A percentile compares a stretch with the other conserved stretches of the same genome.
phyloP scores from a whole-genome alignment of 352 stramenopile genomes.

The Pythium scleroteichum region DNA sequence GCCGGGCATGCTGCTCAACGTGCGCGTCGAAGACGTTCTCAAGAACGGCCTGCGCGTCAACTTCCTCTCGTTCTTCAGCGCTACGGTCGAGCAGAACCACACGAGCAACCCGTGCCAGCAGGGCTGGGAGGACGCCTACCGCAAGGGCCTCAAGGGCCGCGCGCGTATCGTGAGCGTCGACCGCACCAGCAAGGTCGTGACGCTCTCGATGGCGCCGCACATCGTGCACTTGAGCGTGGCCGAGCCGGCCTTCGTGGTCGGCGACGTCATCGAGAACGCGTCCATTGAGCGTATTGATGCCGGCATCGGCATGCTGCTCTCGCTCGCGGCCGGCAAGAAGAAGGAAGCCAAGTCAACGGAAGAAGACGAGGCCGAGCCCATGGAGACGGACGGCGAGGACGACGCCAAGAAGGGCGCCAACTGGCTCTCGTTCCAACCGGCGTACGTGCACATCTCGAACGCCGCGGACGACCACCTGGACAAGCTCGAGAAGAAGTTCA shows the following conservation, averaged over 20 bases:
- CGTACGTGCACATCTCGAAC: constrained; percentile 91
- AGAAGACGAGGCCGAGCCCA: constrained; percentile 48
- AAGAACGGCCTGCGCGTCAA: constrained; percentile 85
- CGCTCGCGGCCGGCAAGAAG: constrained; percentile 40
- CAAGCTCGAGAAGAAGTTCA: constrained; percentile 89
- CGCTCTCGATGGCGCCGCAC: constrained; percentile 86
- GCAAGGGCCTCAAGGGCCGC: constrained; percentile 81
- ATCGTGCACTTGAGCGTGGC: constrained; percentile 78
- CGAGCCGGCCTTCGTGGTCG: constrained; percentile 53
- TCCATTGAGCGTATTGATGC: constrained; percentile 82
- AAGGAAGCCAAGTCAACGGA: constrained; percentile 26
- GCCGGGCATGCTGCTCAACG: constrained; percentile 92
- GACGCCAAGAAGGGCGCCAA: constrained; percentile 47
- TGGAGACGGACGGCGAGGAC: constrained; percentile 50
- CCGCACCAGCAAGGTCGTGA: constrained; percentile 67
- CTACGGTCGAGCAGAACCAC: constrained; percentile 89
- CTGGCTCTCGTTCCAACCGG: constrained; percentile 80
- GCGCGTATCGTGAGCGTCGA: constrained; percentile 87
- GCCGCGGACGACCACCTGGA: constrained; percentile 76
- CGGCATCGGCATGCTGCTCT: constrained; percentile 87
- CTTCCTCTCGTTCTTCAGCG: constrained; percentile 89
- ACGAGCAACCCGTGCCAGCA: constrained; percentile 81
- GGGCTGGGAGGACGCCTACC: constrained; percentile 76
- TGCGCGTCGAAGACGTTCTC: constrained; percentile 90
- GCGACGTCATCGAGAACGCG: constrained; percentile 72